A percentile compares a stretch with the other conserved stretches of the same genome.
These are phyloP conservation scores for Pichia deserticola DNA, from an alignment of 805 yeast genomes.

Conservation along the genomic window DNA sequence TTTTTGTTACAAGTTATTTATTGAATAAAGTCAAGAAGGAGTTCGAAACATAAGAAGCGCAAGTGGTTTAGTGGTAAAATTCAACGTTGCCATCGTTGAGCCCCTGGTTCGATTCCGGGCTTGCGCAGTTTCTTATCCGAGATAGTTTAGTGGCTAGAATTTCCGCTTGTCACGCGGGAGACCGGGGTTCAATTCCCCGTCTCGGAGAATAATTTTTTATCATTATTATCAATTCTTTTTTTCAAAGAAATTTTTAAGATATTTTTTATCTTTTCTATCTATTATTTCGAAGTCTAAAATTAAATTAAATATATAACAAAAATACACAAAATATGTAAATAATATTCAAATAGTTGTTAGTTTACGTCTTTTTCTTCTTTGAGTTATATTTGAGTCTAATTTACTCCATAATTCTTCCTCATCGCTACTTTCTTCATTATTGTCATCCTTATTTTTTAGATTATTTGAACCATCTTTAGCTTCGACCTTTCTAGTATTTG, in stretches of 20 bases:
- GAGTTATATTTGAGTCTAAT: constrained; percentile 18
- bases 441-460: constrained; percentile 17
- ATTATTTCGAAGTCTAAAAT: no score
- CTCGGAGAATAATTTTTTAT: constrained; percentile 26
- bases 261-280: no score
- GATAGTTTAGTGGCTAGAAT: constrained; percentile 37
- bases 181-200: constrained; percentile 39
- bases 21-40: not conserved
- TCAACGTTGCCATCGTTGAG: constrained; percentile 23
- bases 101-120: constrained; percentile 26
- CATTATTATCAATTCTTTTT: not conserved
- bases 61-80: constrained; percentile 13
- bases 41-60: not conserved
- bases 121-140: constrained; percentile 24
- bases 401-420: constrained; percentile 30
- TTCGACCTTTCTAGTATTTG: constrained; percentile 3
- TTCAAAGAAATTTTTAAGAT: not conserved
- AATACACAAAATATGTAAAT: no score
- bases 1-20: not conserved
- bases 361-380: constrained; percentile 26
- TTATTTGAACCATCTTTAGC: constrained; percentile 24
- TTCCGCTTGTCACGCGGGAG: constrained; percentile 39
- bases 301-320: no score
- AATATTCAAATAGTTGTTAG: no score
- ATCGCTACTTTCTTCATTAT: constrained; percentile 29